These are phyloP conservation scores for Ilex paraguariensis DNA, from an alignment of 305 asterid species.

Conservation along the genomic window DNA sequence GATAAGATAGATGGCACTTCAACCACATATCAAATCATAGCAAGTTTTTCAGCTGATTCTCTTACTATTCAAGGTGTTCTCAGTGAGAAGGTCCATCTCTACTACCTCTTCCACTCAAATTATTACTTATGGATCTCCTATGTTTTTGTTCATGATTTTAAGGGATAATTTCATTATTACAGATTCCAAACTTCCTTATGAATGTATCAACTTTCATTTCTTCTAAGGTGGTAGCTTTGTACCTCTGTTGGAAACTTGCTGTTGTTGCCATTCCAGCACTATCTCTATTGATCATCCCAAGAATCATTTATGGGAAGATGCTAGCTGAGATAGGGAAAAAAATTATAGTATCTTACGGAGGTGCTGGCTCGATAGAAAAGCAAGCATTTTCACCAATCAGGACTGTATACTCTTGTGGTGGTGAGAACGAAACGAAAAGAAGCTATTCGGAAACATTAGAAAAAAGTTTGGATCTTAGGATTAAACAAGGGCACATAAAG, in stretches of 20 bases:
- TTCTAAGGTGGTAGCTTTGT: constrained; percentile 34
- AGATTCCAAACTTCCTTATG: constrained; percentile 53
- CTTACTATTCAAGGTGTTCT: constrained; percentile 57
- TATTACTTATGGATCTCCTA: neutral
- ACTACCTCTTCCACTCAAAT: neutral
- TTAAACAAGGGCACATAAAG: constrained; percentile 58
- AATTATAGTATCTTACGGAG: constrained; percentile 47
- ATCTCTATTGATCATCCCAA: constrained; percentile 34
- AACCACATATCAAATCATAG: constrained; percentile 39
- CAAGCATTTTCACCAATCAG: constrained; percentile 59
- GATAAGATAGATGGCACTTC: constrained; percentile 42
- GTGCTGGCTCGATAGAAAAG: constrained; percentile 48
- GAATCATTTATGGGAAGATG: constrained; percentile 40
- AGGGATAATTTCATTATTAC: constrained; percentile 11
- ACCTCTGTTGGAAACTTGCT: constrained; percentile 57
- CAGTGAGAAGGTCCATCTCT: constrained; percentile 39
- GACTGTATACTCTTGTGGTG: constrained; percentile 55
- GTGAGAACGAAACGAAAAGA: constrained; percentile 39
- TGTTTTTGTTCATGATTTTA: neutral
- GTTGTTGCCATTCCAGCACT: constrained; percentile 49
- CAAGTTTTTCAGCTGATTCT: constrained; percentile 47
- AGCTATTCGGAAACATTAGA: constrained; percentile 39
- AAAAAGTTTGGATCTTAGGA: constrained; percentile 41
- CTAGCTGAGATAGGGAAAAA: constrained; percentile 29
- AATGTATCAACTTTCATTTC: constrained; percentile 31